These are phyloP conservation scores for Boletales sp. DNA, from an alignment of 768 basidiomycete genomes.

Conservation along the genomic window DNA sequence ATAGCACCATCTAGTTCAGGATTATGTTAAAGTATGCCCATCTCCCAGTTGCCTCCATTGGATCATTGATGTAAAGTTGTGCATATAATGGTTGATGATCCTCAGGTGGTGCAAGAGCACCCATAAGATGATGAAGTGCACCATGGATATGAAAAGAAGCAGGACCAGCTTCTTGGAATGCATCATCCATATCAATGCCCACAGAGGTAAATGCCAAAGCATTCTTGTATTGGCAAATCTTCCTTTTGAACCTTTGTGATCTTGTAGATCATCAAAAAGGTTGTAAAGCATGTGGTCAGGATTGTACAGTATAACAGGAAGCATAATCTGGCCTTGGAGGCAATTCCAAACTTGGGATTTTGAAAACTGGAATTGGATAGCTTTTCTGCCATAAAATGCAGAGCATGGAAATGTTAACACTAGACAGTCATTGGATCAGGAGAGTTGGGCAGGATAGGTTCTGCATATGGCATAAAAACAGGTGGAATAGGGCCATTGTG, in stretches of 20 bases:
- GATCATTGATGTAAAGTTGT: conserved; percentile 43
- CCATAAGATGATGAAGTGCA: conserved; percentile 35
- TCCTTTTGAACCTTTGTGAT: conserved; percentile 20
- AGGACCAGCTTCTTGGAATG: background rate
- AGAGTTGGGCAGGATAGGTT: conserved; percentile 6
- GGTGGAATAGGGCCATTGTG: conserved; percentile 2
- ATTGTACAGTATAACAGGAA: conserved; percentile 17
- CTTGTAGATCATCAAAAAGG: conserved; percentile 13
- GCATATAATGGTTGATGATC: conserved; percentile 29
- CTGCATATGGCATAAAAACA: conserved; percentile 6
- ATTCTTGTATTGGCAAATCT: conserved; percentile 41
- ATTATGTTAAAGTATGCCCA: conserved; percentile 8
- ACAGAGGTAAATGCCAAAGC: conserved; percentile 20
- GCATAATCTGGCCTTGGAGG: conserved; percentile 21
- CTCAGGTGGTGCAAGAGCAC: conserved; percentile 26
- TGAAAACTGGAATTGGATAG: background rate
- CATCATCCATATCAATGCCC: background rate
- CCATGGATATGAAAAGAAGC: conserved; percentile 27
- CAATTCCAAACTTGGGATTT: conserved; percentile 24
- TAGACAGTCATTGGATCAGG: conserved; percentile 5
- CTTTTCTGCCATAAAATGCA: conserved; percentile 16
- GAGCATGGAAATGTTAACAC: conserved; percentile 14
- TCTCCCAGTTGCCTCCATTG: conserved; percentile 29
- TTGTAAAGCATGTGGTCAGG: conserved; percentile 14
- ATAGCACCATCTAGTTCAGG: too few relatives aligned